These are phyloP conservation scores for Stromatinia cepivora DNA, from an alignment of 2,329 filamentous ascomycete genomes.

Conservation along the genomic window DNA sequence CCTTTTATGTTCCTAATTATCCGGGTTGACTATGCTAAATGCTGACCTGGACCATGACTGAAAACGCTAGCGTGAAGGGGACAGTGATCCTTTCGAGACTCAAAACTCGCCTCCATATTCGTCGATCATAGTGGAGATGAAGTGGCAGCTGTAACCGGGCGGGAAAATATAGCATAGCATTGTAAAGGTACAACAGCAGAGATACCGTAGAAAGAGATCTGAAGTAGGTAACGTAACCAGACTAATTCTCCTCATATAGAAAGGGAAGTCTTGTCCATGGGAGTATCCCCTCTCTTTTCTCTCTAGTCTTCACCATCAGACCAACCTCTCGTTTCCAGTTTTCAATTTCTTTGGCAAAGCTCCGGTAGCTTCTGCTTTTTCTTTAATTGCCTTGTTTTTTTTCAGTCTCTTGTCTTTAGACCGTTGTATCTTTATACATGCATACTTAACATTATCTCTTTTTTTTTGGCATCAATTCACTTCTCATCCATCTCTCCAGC, in stretches of 20 bases:
- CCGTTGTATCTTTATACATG: neutral
- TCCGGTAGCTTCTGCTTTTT: conserved; percentile 48
- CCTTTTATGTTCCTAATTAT: neutral
- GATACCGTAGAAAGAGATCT: neutral
- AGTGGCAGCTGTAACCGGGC: conserved; percentile 18
- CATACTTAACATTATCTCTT: neutral
- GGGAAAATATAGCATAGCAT: neutral
- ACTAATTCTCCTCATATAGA: conserved; percentile 15
- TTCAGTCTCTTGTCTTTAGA: conserved; percentile 26
- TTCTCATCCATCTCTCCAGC: neutral
- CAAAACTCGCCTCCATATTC: conserved; percentile 37
- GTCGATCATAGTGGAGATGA: conserved; percentile 28
- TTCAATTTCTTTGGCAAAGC: conserved; percentile 43
- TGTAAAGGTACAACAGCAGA: neutral
- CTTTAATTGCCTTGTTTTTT: conserved; percentile 32
- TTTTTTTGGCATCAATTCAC: neutral
- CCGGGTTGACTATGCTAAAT: conserved; percentile 21
- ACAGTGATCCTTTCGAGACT: conserved; percentile 36
- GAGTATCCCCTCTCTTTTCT: conserved; percentile 19
- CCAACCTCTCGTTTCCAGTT: conserved; percentile 33
- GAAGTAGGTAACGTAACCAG: neutral
- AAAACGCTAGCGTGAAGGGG: conserved; percentile 38
- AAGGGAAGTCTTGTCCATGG: conserved; percentile 13
- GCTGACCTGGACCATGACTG: conserved; percentile 29
- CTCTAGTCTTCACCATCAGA: conserved; percentile 38